Base-by-base conservation (phyloP, 441 rosid genomes). In the Biscutella laevigata region DNA sequence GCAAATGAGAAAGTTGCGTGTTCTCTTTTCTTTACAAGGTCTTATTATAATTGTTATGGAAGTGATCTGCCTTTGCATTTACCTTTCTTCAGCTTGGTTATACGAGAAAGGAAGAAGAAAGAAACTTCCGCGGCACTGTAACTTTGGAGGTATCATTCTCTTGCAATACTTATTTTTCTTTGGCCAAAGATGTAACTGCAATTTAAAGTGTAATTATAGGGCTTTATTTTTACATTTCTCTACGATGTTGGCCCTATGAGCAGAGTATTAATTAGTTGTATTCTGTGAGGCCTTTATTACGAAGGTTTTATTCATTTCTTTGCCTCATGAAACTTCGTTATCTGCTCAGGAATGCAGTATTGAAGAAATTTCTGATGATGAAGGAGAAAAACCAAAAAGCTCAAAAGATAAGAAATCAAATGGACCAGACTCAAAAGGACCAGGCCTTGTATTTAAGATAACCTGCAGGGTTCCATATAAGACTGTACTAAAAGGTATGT, bases 51-150 rank as follows among this genome's bases (percentile, higher is more conserved):
- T 50, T 58, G 42, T 45, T 36, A 28, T 12, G 37, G 32, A 58
- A 28, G 26, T 59, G 50, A 53, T 38, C 2, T 59, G 26, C 39
- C 27, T 26, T 45, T 53, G 55, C 44, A 9, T 46, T 45, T 59
- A 15, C 27, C 40, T 51, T 46, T 61, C 62, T 57, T 32, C 74
- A 83, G 91, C 81, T 83, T 52, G 87, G 91, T 49, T 83, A 83
- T 61, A 80, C 86, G 25, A 80, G 74, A 68, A 83, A 80, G 69
- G 81, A 83, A 75, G 87, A 83, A 74, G 91, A 83, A 55, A 62
- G 80, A 30, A 76, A 69, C 68, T 83, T 83, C 58, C 91, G 83
- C 22, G 86, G 86, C 43, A 77, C 78, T 55, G 77, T 83, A 21
- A 59, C 82, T 24, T 78, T 83, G 72, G 84, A 80, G 79, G 86